phyloP scores from a whole-genome alignment of 2,329 filamentous ascomycete genomes.

The Trichoderma sp. region DNA sequence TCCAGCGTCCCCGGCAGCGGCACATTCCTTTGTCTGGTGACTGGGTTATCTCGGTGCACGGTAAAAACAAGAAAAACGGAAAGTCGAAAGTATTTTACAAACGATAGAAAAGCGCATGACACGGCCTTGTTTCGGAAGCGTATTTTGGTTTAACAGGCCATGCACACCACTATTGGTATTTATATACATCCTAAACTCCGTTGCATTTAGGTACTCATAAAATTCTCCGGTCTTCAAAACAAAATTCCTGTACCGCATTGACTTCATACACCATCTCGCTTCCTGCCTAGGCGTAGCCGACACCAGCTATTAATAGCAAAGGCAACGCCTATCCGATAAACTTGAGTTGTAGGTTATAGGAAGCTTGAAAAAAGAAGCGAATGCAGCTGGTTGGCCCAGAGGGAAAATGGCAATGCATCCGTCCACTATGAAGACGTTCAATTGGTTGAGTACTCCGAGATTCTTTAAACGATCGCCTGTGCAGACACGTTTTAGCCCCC shows the following conservation, averaged over 20 bases:
- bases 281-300: background rate
- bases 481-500: background rate
- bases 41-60: too few species aligned
- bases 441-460: background rate
- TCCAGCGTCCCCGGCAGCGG: too few species aligned
- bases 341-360: background rate
- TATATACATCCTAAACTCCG: too few species aligned
- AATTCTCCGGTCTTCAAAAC: background rate
- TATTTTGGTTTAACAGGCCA: too few species aligned
- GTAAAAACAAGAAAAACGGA: too few species aligned
- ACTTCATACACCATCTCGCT: background rate
- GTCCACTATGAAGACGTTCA: background rate
- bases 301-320: background rate
- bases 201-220: too few species aligned
- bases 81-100: too few species aligned
- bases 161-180: too few species aligned
- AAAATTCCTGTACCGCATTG: background rate
- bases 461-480: too few species aligned
- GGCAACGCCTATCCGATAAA: background rate
- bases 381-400: background rate
- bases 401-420: background rate
- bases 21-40: too few species aligned
- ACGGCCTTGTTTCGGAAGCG: too few species aligned
- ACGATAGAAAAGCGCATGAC: too few species aligned
- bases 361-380: background rate